Base-by-base conservation (phyloP, 768 basidiomycete genomes). In the Hypholoma fasciculare region DNA sequence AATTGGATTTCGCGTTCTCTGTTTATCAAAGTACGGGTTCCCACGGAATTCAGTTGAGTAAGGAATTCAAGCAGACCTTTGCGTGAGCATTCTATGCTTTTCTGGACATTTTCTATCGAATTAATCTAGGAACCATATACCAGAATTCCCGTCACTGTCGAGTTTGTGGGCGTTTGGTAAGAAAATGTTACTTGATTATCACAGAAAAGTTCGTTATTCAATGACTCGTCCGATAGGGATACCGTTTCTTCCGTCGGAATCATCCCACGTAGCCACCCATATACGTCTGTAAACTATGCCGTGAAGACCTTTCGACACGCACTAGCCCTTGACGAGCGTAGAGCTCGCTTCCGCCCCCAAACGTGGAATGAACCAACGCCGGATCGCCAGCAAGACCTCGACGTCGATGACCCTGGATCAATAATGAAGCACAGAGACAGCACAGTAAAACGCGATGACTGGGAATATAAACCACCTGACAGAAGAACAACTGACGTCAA, bases 81-180 rank as follows among this genome's bases (percentile, higher is more conserved):
- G 55, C 60, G 51, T 56, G n/a, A 42, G 56, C 13, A 6, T 14
- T 13, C 37, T 34, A 14, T 40, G 20, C 20, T 9, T 48, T 3
- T n/a, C 13, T n/a, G 3, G 19, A 38, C 11, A 14, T 4, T 37
- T 27, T 4, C 5, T 38, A 20, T 37, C 5, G 17, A 12, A 17
- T 19, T 4, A n/a, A 47, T 16, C 30, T 9, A 9, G 6, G 30
- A 34, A 6, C 6, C 1, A 17, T 54, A 3, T 8, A 1, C 14
- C n/a, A 55, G 49, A 4, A 52, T 61, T 12, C 48, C 53, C 12
- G 66, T 66, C 9, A 64, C 57, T 8, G 61, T 70, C 27, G 66
- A 71, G 14, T 70, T 71, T 23, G 62, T 70, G 2, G 70, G 69
- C n/a, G 69, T 71, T 39, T 71, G 69, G 69, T 70, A 52, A 27